These are phyloP conservation scores for Blumeriella jaapii DNA, from an alignment of 2,329 filamentous ascomycete species.

Conservation along the genomic window DNA sequence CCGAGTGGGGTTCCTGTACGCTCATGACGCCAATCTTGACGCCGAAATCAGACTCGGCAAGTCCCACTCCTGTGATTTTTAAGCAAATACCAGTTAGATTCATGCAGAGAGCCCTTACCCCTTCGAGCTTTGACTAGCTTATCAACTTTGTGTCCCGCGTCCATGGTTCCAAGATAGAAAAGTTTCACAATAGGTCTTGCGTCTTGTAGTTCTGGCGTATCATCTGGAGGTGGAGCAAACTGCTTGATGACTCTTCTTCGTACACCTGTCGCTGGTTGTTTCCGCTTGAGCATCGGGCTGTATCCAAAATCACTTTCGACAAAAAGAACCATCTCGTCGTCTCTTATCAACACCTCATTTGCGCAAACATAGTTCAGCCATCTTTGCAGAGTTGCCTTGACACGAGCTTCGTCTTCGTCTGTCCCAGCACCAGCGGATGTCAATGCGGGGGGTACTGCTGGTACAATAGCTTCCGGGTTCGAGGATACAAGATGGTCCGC, in stretches of 20 bases:
- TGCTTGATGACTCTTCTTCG: constrained; percentile 94
- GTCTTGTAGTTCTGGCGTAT: constrained; percentile 86
- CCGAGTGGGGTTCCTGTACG: constrained; percentile 80
- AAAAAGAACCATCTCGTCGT: constrained; percentile 95
- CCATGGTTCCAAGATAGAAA: constrained; percentile 93
- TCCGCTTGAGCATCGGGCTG: constrained; percentile 87
- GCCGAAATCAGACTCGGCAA: constrained; percentile 87
- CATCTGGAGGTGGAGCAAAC: constrained; percentile 92
- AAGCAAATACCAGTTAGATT: constrained; percentile 22
- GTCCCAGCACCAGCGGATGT: constrained; percentile 92
- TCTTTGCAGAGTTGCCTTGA: constrained; percentile 81
- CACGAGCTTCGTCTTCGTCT: constrained; percentile 83
- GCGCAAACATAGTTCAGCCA: constrained; percentile 92
- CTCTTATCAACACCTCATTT: constrained; percentile 84
- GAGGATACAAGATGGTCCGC: constrained; percentile 90
- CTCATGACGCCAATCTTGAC: constrained; percentile 80
- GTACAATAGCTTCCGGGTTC: constrained; percentile 92
- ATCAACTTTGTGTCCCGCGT: constrained; percentile 93
- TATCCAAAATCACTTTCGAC: constrained; percentile 99
- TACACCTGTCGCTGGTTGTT: constrained; percentile 92
- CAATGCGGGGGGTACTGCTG: constrained; percentile 85
- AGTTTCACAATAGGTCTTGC: constrained; percentile 86
- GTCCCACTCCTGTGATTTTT: constrained; percentile 60
- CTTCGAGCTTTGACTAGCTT: constrained; percentile 83
- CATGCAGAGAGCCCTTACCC: constrained; percentile 44